Evolutionary conservation across 495 filamentous ascomycete species (phyloP).

Genomic region (Chaetomium fimeti): DNA sequence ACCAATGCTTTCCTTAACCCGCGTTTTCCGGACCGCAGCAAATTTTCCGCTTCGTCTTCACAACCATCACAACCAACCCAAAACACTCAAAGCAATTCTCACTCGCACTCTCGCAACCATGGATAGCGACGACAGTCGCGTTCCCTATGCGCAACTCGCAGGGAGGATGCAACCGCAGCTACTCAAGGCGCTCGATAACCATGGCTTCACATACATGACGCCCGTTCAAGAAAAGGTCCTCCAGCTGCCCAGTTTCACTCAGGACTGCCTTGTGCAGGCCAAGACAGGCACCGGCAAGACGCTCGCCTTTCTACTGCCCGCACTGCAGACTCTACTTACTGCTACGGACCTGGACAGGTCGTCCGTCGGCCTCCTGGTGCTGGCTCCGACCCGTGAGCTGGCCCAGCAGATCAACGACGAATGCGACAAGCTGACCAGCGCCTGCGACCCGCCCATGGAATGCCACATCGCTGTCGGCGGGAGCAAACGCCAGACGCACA

Average conservation of each 20-base stretch:
- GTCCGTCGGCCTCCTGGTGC: conserved; percentile 64
- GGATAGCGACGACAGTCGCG: background rate
- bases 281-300: conserved; percentile 95
- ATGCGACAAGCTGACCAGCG: conserved; percentile 60
- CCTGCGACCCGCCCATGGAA: conserved; percentile 66
- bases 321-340: conserved; percentile 58
- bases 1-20: conserved; percentile 4
- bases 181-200: conserved; percentile 56
- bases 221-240: conserved; percentile 78
- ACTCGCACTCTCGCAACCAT: conserved; percentile 10
- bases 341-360: conserved; percentile 47
- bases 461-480: conserved; percentile 98
- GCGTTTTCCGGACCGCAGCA: conserved; percentile 7
- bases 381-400: conserved; percentile 88
- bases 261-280: conserved; percentile 72
- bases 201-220: conserved; percentile 77
- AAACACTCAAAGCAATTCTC: conserved; percentile 5
- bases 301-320: conserved; percentile 82
- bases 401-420: conserved; percentile 89
- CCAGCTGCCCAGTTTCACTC: conserved; percentile 60
- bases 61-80: conserved; percentile 1
- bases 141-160: conserved; percentile 24
- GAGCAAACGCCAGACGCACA: conserved; percentile 81
- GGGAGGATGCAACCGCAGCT: conserved; percentile 51
- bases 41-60: background rate